These are phyloP conservation scores for Chlorella vulgaris DNA, from an alignment of 139 green algal species.

Conservation along the genomic window DNA sequence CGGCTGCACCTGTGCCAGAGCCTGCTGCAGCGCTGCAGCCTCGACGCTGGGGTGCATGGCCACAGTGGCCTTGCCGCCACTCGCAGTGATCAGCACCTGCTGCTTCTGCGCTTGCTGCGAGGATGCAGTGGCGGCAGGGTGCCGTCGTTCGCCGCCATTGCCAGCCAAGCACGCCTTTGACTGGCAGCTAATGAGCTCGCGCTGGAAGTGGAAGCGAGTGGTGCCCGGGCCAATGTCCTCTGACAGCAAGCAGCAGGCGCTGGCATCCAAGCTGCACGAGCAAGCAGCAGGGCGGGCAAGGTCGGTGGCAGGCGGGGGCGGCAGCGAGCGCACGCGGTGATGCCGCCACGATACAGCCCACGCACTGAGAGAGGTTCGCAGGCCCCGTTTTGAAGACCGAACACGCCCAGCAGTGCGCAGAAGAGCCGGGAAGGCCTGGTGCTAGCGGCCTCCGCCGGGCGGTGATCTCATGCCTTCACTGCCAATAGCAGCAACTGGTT, in stretches of 20 bases:
- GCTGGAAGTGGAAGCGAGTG: conserved; percentile 22
- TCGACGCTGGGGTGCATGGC: neutral
- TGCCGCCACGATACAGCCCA: neutral
- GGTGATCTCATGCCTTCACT: no score
- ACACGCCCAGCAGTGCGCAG: no score
- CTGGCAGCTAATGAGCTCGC: conserved; percentile 15
- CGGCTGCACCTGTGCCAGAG: neutral
- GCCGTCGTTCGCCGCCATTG: no score
- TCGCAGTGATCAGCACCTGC: conserved; percentile 1
- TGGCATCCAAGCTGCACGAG: conserved; percentile 28
- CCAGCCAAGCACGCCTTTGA: neutral
- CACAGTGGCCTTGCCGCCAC: conserved; percentile 10
- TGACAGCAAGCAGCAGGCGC: neutral
- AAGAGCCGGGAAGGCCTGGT: no score
- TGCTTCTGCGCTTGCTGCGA: neutral
- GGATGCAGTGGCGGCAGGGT: no score
- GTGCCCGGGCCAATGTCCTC: conserved; percentile 1
- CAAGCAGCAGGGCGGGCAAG: neutral
- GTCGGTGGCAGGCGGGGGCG: neutral
- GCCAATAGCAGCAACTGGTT: no score
- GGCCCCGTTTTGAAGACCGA: no score
- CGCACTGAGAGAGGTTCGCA: neutral
- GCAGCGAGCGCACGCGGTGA: neutral
- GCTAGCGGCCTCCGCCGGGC: no score
- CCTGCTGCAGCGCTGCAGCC: neutral